Percentiles rank a stretch among this genome's conserved stretches.
Evolutionary conservation across 2,329 filamentous ascomycete genomes (phyloP).

Genomic region (Mariannaea elegans): DNA sequence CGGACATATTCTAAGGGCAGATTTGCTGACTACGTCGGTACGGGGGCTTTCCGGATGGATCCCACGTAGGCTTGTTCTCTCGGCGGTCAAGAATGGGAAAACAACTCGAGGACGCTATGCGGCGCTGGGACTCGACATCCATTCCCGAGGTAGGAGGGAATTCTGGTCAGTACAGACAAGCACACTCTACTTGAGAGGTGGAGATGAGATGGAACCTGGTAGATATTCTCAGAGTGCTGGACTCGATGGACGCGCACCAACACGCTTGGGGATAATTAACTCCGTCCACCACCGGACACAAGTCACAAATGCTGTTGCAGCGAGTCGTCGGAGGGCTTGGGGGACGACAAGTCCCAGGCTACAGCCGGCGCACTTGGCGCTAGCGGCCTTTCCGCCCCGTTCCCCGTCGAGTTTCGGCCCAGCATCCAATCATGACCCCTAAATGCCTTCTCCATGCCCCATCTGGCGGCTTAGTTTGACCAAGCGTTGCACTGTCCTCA

Average conservation of each 20-base stretch:
- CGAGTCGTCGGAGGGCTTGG: not conserved
- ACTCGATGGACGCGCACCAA: too few relatives aligned
- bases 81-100: not conserved
- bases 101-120: not conserved
- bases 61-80: not conserved
- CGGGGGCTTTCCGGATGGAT: not conserved
- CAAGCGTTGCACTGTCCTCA: constrained; percentile 8
- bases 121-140: not conserved
- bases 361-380: constrained; percentile 11
- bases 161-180: too few relatives aligned
- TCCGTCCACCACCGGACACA: too few relatives aligned
- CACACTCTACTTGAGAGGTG: too few relatives aligned
- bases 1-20: not conserved
- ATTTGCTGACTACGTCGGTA: not conserved
- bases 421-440: constrained; percentile 14
- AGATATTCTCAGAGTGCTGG: too few relatives aligned
- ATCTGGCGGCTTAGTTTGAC: constrained; percentile 17
- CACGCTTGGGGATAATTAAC: too few relatives aligned
- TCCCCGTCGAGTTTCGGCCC: constrained; percentile 2
- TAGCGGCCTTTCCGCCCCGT: constrained; percentile 18
- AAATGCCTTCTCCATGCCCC: constrained; percentile 18
- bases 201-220: too few relatives aligned
- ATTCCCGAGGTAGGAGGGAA: not conserved
- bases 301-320: not conserved
- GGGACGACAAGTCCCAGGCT: not conserved